These are phyloP conservation scores for Crataegus laevigata DNA, from an alignment of 306 rosid species.

Conservation along the genomic window DNA sequence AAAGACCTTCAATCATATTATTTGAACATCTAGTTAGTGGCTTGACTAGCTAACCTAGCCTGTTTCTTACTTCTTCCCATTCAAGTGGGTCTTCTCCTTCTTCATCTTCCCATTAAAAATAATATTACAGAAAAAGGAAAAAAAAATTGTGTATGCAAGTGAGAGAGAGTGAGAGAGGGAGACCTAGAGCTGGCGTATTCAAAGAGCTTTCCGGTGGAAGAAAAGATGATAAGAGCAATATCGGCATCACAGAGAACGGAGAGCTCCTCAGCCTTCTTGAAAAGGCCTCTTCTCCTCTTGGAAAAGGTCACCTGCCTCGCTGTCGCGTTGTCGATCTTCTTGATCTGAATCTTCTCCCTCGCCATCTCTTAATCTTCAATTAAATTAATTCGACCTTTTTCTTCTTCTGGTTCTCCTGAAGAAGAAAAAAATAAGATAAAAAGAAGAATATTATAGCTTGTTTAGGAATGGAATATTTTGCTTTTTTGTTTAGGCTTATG, in stretches of 20 bases:
- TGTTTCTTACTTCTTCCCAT: not conserved
- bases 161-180: slow-evolving; percentile 17
- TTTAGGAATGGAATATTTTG: not conserved
- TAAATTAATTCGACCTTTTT: not conserved
- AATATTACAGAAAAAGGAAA: not conserved
- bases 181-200: slow-evolving; percentile 80
- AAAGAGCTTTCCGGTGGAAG: slow-evolving; percentile 78
- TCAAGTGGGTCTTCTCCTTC: not conserved
- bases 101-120: not conserved
- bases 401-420: not conserved
- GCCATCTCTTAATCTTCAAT: slow-evolving; percentile 38
- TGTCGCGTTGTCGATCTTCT: slow-evolving; percentile 84
- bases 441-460: not conserved
- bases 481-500: not conserved
- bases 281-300: slow-evolving; percentile 76
- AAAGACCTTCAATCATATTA: not conserved
- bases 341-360: slow-evolving; percentile 91
- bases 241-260: slow-evolving; percentile 93
- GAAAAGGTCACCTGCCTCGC: slow-evolving; percentile 96
- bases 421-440: not conserved
- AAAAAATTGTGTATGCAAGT: not conserved
- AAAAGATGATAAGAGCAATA: slow-evolving; percentile 73
- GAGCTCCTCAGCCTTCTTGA: slow-evolving; percentile 92
- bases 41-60: not conserved
- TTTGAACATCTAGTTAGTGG: not conserved